Conservation (phyloP, 2,329 filamentous ascomycete species). For the Trichoderma simmonsii region DNA sequence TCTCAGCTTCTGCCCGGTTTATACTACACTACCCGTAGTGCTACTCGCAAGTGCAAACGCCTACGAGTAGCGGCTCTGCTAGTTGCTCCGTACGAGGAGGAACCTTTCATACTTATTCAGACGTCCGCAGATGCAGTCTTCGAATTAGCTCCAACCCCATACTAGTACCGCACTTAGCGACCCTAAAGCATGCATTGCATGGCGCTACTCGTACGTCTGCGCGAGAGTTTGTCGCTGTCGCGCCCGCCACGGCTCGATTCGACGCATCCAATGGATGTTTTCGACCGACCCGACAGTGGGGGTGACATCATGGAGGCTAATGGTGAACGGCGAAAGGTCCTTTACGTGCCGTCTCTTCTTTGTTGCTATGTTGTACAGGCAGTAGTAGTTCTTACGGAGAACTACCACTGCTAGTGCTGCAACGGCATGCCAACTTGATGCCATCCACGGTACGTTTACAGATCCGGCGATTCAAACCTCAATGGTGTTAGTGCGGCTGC, state of each 20-base stretch:
- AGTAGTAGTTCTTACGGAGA: not conserved
- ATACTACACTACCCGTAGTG: not conserved
- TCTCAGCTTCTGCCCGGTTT: not conserved
- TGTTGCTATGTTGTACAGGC: not conserved
- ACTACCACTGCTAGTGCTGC: not conserved
- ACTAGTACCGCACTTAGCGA: not conserved
- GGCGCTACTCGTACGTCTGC: constrained; percentile 7
- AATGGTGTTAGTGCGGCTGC: not conserved
- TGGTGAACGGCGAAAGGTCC: not conserved
- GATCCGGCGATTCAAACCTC: not conserved
- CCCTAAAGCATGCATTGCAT: constrained; percentile 12
- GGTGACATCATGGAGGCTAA: constrained; percentile 7
- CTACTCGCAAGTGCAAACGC: not conserved
- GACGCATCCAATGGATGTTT: not conserved
- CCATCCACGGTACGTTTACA: not conserved
- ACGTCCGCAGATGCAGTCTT: not conserved
- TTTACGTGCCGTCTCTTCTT: not conserved
- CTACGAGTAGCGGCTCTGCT: not conserved
- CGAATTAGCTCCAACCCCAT: constrained; percentile 5
- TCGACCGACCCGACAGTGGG: not conserved
- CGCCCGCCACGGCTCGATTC: constrained; percentile 1
- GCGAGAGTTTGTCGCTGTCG: constrained; percentile 7
- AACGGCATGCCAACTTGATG: not conserved
- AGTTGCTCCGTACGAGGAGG: not conserved
- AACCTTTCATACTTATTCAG: not conserved